Evolutionary conservation across 169 alveolate species (phyloP).

Genomic region (Neospora caninum): DNA sequence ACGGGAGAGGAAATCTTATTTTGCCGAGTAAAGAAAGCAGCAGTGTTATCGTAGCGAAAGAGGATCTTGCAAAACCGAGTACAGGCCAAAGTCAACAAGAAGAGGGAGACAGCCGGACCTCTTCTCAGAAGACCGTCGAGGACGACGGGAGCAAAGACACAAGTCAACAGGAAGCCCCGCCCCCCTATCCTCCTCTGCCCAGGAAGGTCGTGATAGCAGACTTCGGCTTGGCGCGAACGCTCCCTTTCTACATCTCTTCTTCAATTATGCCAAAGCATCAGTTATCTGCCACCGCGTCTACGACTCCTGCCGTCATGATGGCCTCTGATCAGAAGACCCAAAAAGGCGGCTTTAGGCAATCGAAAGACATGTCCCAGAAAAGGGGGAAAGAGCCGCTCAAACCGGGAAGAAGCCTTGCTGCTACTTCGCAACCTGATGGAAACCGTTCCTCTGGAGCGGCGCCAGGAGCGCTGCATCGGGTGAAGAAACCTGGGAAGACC

Average conservation of each 20-base stretch:
- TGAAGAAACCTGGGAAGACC: not conserved
- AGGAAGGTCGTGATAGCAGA: constrained; percentile 72
- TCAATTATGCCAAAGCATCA: not conserved
- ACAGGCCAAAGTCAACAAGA: not conserved
- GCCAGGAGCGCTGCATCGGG: constrained; percentile 44
- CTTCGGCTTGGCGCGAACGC: constrained; percentile 91
- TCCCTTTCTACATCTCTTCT: constrained; percentile 70
- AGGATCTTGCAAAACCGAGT: not conserved
- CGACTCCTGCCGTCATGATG: not conserved
- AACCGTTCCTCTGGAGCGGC: constrained; percentile 19
- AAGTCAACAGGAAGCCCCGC: not conserved
- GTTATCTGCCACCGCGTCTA: not conserved
- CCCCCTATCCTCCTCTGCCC: constrained; percentile 52
- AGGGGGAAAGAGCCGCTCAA: not conserved
- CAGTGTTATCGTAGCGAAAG: no score
- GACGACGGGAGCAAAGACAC: constrained; percentile 2
- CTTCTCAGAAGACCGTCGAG: constrained; percentile 5
- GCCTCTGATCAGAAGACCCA: not conserved
- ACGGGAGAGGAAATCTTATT: not conserved
- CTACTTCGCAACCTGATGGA: not conserved
- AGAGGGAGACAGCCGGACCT: not conserved
- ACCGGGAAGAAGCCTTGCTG: not conserved
- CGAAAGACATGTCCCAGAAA: not conserved
- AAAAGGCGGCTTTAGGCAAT: not conserved
- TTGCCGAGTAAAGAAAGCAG: no score